Percentiles rank a stretch among this genome's conserved stretches.
Evolutionary conservation across 305 asterid genomes (phyloP).

Genomic region (Solanum aculeatissimum): DNA sequence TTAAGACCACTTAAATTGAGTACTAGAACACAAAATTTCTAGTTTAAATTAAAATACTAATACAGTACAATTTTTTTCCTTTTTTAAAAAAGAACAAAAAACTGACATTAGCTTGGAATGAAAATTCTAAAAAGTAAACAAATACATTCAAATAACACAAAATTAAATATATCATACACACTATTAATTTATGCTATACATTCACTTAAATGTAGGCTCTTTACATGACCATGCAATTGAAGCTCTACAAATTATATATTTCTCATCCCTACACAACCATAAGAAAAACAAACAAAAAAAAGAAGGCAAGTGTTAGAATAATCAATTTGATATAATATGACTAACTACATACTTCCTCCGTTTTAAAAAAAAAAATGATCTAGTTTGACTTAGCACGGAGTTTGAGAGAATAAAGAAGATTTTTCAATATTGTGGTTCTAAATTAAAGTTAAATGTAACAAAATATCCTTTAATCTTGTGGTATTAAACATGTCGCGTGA

Average conservation of each 20-base stretch:
- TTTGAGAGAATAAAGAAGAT: too few species aligned
- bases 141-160: not conserved
- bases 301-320: not conserved
- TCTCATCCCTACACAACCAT: not conserved
- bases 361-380: too few species aligned
- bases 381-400: too few species aligned
- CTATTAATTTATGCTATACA: not conserved
- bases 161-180: not conserved
- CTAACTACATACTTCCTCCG: too few species aligned
- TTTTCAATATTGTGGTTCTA: too few species aligned
- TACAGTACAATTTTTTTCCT: not conserved
- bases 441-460: too few species aligned
- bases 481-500: too few species aligned
- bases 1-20: not conserved
- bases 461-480: too few species aligned
- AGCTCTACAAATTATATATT: not conserved
- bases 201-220: not conserved
- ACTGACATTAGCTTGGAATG: not conserved
- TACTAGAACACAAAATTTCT: not conserved
- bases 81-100: too few species aligned
- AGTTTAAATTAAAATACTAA: not conserved
- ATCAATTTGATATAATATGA: not conserved
- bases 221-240: not conserved
- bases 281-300: not conserved
- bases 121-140: not conserved